Percentiles rank a stretch among this genome's conserved stretches.
These are phyloP conservation scores for Scutellaria galericulata DNA, from an alignment of 257 asterid genomes.

Conservation along the genomic window DNA sequence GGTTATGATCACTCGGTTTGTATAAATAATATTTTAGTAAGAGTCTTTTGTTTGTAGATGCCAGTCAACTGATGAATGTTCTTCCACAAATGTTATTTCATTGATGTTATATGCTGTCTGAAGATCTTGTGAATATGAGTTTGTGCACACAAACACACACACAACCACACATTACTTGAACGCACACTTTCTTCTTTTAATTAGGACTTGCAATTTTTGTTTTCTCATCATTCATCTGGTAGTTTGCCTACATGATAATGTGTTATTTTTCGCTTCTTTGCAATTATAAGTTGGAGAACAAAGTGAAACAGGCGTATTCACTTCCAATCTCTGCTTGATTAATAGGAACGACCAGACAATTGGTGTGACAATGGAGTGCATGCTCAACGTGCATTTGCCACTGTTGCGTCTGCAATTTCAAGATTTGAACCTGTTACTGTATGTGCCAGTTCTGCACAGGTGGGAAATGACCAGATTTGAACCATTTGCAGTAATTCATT, in stretches of 20 bases:
- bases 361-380: slow-evolving; percentile 82
- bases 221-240: neutral
- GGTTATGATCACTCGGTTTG: too few relatives aligned
- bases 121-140: neutral
- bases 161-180: neutral
- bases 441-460: slow-evolving; percentile 89
- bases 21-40: neutral
- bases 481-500: neutral
- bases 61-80: slow-evolving; percentile 4
- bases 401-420: slow-evolving; percentile 79
- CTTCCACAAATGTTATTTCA: neutral
- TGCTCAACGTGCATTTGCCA: slow-evolving; percentile 66
- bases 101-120: slow-evolving; percentile 3
- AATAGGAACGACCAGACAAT: slow-evolving; percentile 94
- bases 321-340: slow-evolving; percentile 27
- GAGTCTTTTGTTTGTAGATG: neutral
- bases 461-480: slow-evolving; percentile 29
- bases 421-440: slow-evolving; percentile 85
- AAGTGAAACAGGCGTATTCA: too few relatives aligned
- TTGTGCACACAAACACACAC: neutral
- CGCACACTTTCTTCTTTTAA: too few relatives aligned
- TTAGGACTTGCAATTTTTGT: neutral
- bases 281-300: too few relatives aligned
- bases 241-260: neutral
- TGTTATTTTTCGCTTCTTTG: neutral